These are phyloP conservation scores for Cladophialophora carrionii DNA, from an alignment of 2,329 filamentous ascomycete genomes.

Conservation along the genomic window DNA sequence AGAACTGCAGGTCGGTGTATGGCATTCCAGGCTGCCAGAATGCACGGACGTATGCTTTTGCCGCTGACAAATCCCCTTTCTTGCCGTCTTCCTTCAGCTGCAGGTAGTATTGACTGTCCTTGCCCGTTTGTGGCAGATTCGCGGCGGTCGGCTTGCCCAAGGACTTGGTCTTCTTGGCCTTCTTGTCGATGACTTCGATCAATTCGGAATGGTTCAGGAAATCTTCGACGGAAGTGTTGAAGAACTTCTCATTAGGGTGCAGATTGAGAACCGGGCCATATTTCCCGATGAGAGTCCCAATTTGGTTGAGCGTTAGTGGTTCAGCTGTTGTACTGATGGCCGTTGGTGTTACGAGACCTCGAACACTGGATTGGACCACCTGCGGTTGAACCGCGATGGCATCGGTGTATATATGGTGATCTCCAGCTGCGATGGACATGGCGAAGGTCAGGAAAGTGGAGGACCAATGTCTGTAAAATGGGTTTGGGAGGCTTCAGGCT, in stretches of 20 bases:
- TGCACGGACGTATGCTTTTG: conserved; percentile 28
- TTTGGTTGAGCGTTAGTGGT: conserved; percentile 17
- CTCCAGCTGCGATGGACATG: conserved; percentile 6
- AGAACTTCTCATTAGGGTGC: conserved; percentile 21
- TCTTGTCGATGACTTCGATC: conserved; percentile 13
- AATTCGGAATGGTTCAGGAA: conserved; percentile 22
- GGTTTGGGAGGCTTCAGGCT: neutral
- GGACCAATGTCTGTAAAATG: neutral
- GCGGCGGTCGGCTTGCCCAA: conserved; percentile 5
- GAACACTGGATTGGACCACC: conserved; percentile 22
- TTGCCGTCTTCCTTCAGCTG: conserved; percentile 13
- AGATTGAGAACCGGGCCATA: conserved; percentile 25
- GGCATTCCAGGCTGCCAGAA: conserved; percentile 27
- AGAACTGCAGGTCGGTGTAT: conserved; percentile 27
- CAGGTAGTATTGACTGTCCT: conserved; percentile 23
- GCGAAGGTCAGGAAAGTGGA: neutral
- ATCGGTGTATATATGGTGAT: conserved; percentile 19
- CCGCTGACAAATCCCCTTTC: conserved; percentile 12
- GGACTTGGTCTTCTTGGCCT: conserved; percentile 19
- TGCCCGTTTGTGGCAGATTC: conserved; percentile 17
- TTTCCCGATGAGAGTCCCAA: conserved; percentile 13
- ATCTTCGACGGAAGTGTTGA: conserved; percentile 25
- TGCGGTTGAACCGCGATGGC: conserved; percentile 16
- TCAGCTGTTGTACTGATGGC: conserved; percentile 17
- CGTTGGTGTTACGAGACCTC: conserved; percentile 21